These are phyloP conservation scores for Phlyctochytrium planicorne DNA, from an alignment of 192 early-diverging fungal species.

Conservation along the genomic window DNA sequence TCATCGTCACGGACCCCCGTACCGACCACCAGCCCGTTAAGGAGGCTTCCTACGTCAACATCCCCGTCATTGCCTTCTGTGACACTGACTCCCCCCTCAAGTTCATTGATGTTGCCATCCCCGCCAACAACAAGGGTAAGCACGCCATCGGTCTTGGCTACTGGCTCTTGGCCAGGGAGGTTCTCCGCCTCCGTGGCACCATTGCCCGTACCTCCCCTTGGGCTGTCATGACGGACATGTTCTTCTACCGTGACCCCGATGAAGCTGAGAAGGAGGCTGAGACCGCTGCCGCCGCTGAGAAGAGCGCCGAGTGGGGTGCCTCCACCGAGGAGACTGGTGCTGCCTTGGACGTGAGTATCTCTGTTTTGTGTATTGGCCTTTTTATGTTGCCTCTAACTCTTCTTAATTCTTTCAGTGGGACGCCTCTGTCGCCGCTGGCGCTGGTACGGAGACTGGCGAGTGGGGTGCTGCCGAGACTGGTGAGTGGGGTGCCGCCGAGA, in stretches of 20 bases:
- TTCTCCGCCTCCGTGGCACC: conserved; percentile 95
- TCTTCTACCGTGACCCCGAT: conserved; percentile 99
- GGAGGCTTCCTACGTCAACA: conserved; percentile 99
- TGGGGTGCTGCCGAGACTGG: conserved; percentile 31
- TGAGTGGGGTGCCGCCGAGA: conserved; percentile 29
- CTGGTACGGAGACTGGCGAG: conserved; percentile 20
- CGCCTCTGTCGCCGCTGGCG: conserved; percentile 19
- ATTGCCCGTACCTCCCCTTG: conserved; percentile 82
- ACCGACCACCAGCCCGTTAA: conserved; percentile 98
- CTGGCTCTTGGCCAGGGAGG: conserved; percentile 98
- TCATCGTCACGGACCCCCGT: conserved; percentile 96
- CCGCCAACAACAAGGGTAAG: conserved; percentile 99
- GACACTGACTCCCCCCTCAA: conserved; percentile 96
- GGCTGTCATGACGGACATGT: conserved; percentile 99
- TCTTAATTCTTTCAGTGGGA: conserved; percentile 20
- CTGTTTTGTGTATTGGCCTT: not conserved
- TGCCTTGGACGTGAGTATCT: conserved; percentile 1
- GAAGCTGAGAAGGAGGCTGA: conserved; percentile 86
- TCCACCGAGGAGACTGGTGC: conserved; percentile 18
- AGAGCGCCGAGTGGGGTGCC: conserved; percentile 10
- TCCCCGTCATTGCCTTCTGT: conserved; percentile 98
- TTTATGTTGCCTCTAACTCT: not conserved
- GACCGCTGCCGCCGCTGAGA: conserved; percentile 51
- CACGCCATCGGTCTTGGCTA: conserved; percentile 97
- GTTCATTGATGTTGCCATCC: conserved; percentile 98